Conservation (phyloP, 371 early-diverging fungal genomes). For the Globomyces sp. region DNA sequence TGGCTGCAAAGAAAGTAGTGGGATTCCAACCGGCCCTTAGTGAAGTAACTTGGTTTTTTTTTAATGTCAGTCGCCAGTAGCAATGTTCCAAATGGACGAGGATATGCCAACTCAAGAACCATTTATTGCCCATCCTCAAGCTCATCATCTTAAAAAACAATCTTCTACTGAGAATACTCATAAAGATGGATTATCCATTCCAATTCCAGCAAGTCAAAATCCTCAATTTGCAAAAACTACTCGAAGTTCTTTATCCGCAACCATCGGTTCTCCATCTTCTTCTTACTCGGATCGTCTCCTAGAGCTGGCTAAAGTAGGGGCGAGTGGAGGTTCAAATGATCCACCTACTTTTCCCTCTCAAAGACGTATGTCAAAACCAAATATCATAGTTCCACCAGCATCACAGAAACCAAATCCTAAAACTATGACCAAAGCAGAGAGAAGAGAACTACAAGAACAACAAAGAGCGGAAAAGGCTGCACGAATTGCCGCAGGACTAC, state of each 20-base stretch:
- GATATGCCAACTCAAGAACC: background rate
- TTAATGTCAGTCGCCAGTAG: background rate
- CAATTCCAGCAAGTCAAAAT: too few relatives aligned
- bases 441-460: constrained; percentile 76
- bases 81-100: constrained; percentile 14
- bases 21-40: constrained; percentile 3
- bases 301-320: too few relatives aligned
- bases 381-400: background rate
- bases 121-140: too few relatives aligned
- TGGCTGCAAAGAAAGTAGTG: background rate
- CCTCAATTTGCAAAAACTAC: too few relatives aligned
- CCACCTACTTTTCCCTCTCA: too few relatives aligned
- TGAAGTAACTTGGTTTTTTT: background rate
- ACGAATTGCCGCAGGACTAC: constrained; percentile 49
- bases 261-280: constrained; percentile 8
- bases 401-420: constrained; percentile 22
- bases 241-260: background rate
- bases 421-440: constrained; percentile 88
- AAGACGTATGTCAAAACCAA: too few relatives aligned
- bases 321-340: too few relatives aligned
- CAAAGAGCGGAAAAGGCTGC: constrained; percentile 72
- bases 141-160: too few relatives aligned
- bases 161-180: too few relatives aligned
- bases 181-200: too few relatives aligned
- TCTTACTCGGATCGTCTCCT: too few relatives aligned